Evolutionary conservation across 768 basidiomycete genomes (phyloP), one percentile per base, ranked within the genome.

Genomic region (Leccinum arenicola): DNA sequence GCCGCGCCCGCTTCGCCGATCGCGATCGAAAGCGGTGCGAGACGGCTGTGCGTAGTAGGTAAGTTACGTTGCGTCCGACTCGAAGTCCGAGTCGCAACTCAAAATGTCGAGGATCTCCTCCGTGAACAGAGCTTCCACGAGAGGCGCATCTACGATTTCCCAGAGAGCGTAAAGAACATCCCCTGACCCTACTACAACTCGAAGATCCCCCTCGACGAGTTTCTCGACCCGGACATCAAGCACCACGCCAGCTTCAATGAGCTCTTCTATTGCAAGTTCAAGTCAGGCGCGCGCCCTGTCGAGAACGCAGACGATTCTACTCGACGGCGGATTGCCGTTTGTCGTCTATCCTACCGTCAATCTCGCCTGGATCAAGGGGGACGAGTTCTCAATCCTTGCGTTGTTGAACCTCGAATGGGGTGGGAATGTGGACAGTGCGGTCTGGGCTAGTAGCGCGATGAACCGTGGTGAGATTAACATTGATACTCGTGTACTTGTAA

Each of bases 191-290:
- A 87, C 70, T 31, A 31, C 31, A 31, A 31, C 31, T 31, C 31
- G 31, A 64, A 71, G 2, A 77, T 93, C 49, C 68, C 82, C 11
- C 68, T 79, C 19, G 76, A 77, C 51, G 88, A 93, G 66, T 80
- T 93, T 17, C 74, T 85, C 14, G 70, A 88, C 31, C 81, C 86
- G 2, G 85, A 93, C 68, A 71, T 87, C 50, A 31, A 45, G 2
- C 77, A 82, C 49, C 92, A 93, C 69, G 73, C 72, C 65, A 84
- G 74, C 14, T 91, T 93, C 78, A 93, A 93, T 73, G 78, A 85
- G 7, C 93, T 93, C 77, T 93, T 93, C 76, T 63, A 55, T 52
- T 81, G 85, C 45, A 80, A 83, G 66, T 76, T 92, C 54, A 80
- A 78, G 58, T 75, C 82, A 0, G 82, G 70, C 6, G 85, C 84